Evolutionary conservation across 2,329 filamentous ascomycete genomes (phyloP).

Genomic region (Colletotrichum australisinense): DNA sequence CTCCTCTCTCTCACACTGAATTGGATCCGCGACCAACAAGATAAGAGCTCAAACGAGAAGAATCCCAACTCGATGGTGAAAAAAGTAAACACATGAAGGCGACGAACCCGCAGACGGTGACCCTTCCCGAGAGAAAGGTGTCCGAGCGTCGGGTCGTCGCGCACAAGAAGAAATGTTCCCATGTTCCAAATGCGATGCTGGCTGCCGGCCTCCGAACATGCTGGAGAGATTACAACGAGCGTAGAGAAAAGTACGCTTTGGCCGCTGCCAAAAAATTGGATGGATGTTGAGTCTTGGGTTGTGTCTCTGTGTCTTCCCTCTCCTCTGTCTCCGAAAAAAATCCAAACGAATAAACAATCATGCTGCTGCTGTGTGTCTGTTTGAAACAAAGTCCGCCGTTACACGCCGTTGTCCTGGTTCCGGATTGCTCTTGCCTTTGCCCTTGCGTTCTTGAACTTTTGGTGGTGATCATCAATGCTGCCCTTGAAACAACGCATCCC

Average conservation of each 20-base stretch:
- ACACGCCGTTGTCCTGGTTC: slow-evolving; percentile 42
- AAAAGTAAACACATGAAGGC: slow-evolving; percentile 53
- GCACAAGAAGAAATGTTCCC: slow-evolving; percentile 24
- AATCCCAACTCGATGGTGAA: slow-evolving; percentile 30
- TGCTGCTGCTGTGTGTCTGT: slow-evolving; percentile 40
- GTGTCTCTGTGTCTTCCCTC: slow-evolving; percentile 9
- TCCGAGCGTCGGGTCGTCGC: slow-evolving; percentile 10
- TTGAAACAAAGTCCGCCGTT: slow-evolving; percentile 40
- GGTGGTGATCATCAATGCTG: slow-evolving; percentile 45
- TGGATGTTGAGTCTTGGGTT: slow-evolving; percentile 28
- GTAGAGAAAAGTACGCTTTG: slow-evolving; percentile 57
- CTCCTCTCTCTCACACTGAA: background rate
- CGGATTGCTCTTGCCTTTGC: slow-evolving; percentile 30
- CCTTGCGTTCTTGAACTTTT: slow-evolving; percentile 42
- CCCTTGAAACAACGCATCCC: slow-evolving; percentile 33
- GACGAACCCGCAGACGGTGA: slow-evolving; percentile 35
- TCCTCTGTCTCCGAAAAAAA: slow-evolving; percentile 38
- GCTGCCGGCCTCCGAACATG: slow-evolving; percentile 50
- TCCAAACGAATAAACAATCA: slow-evolving; percentile 42
- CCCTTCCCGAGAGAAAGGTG: slow-evolving; percentile 38
- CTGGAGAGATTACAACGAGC: slow-evolving; percentile 62
- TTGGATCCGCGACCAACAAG: slow-evolving; percentile 20
- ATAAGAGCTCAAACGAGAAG: slow-evolving; percentile 39
- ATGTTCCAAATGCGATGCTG: slow-evolving; percentile 41
- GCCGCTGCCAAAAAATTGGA: slow-evolving; percentile 41